Evolutionary conservation across 768 basidiomycete species (phyloP), one percentile per base, ranked within the genome.

Genomic region (Lactarius akahatsu): DNA sequence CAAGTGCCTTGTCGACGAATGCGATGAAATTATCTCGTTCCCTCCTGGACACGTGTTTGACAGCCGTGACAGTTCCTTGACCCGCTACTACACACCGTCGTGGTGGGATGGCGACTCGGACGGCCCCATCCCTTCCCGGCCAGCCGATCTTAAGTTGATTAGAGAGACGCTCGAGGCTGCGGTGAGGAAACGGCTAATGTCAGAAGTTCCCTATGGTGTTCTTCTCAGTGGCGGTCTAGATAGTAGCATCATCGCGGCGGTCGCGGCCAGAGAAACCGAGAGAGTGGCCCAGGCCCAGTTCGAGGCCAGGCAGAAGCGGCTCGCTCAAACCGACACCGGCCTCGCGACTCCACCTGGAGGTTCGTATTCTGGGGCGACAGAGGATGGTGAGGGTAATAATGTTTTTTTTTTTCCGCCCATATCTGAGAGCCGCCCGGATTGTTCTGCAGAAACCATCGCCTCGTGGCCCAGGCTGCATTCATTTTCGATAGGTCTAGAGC

Each of bases 41-140:
- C 97, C 97, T 34, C 97, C 97, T 7, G 97, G 97, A 15, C 96
- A 98, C 75, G 86, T 96, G 61, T 99, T 89, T 75, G 97, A 99
- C 79, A 96, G 93, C 75, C 79, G 72, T 60, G 92, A 92, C 71
- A 78, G 83, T 68, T 86, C 89, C 52, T 91, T 91, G 26, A 86
- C 83, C 66, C 86, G 91, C 41, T 98, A 97, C 77, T 98, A 85
- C 79, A 79, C 86, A 26, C 97, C 97, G 11, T 78, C 87, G 1
- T 99, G 97, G 97, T 92, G 90, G 88, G 77, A 84, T 63, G 86
- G 86, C n/a, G 94, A 98, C 72, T 77, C 81, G 52, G 90, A 89
- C n/a, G 81, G 79, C 16, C 78, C 77, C 15, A 81, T 88, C 65
- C 90, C 94, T 36, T 83, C 84, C 57, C 81, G 78, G 38, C 70